Base-by-base conservation (phyloP, 169 alveolate species). In the Plasmodium berghei region DNA sequence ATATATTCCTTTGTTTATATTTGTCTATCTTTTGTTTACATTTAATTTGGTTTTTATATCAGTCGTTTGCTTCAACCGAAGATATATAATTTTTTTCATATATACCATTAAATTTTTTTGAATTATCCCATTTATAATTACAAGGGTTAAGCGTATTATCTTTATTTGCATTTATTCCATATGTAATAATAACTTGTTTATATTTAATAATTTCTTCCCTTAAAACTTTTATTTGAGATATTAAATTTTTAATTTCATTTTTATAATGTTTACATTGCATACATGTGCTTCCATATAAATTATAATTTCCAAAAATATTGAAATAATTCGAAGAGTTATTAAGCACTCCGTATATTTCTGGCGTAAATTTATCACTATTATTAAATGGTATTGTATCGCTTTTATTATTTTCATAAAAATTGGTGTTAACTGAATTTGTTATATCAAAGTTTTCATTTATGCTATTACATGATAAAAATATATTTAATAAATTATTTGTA, bases 381-480 rank as follows among this genome's bases (percentile, higher is more conserved):
- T 69, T 42, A 62, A 61, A 54, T n/a, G 72, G 10, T 20, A 61
- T 42, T 26, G 40, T 61, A 54, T 62, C 58, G 10, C 22, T 61
- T 28, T 18, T 42, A 48, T 48, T 77, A 77, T 20, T 26, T 18
- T 62, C 63, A 34, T 48, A 20, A 22, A 73, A 26, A 26, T 69
- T 55, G n/a, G 45, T 58, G 18, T 64, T 69, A 14, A 14, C 56
- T 40, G 63, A 69, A 77, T 77, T 77, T 63, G 67, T 52, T 28
- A 26, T 55, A 22, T 63, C 77, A 56, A 63, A 77, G 54, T 77
- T 77, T 64, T 77, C 89, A 56, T 77, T 77, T 48, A 77, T 77
- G n/a, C 89, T 77, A 77, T 77, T 77, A 58, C 89, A 77, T 10
- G 89, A 77, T 22, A 77, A 70, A 56, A 77, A 77, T 77, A 77